Conservation (phyloP, 2,329 filamentous ascomycete species). For the Hypoxylon sp. region DNA sequence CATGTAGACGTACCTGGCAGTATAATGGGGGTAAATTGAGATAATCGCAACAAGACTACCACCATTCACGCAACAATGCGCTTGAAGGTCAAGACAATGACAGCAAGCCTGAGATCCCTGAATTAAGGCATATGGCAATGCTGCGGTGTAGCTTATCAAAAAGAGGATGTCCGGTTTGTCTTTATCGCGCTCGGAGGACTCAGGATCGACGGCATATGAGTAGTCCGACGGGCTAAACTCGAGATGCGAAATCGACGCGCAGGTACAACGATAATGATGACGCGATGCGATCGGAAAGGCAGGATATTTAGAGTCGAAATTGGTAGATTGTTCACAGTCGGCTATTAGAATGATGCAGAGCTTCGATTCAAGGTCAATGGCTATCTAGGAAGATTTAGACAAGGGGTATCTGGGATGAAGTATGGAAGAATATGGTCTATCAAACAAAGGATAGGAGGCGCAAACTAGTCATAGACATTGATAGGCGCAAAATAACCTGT, state of each 20-base stretch:
- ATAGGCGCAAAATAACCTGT: constrained; percentile 2
- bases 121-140: constrained; percentile 32
- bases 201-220: constrained; percentile 6
- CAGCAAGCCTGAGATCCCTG: not conserved
- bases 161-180: not conserved
- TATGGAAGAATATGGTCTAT: constrained; percentile 31
- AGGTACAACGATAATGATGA: constrained; percentile 2
- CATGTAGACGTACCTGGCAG: constrained; percentile 19
- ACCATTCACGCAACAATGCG: constrained; percentile 27
- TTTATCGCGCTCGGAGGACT: constrained; percentile 14
- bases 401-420: constrained; percentile 14
- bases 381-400: constrained; percentile 25
- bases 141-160: constrained; percentile 2
- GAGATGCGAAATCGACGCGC: constrained; percentile 18
- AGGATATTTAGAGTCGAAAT: constrained; percentile 24
- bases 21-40: constrained; percentile 4
- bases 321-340: constrained; percentile 2
- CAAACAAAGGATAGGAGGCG: constrained; percentile 20
- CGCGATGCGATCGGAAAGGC: constrained; percentile 17
- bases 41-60: constrained; percentile 11
- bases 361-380: constrained; percentile 23
- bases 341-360: constrained; percentile 19
- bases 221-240: constrained; percentile 9
- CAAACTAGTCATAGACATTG: constrained; percentile 12
- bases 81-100: constrained; percentile 14